Evolutionary conservation across 2,329 filamentous ascomycete species (phyloP).

Genomic region (Fusarium buharicum): DNA sequence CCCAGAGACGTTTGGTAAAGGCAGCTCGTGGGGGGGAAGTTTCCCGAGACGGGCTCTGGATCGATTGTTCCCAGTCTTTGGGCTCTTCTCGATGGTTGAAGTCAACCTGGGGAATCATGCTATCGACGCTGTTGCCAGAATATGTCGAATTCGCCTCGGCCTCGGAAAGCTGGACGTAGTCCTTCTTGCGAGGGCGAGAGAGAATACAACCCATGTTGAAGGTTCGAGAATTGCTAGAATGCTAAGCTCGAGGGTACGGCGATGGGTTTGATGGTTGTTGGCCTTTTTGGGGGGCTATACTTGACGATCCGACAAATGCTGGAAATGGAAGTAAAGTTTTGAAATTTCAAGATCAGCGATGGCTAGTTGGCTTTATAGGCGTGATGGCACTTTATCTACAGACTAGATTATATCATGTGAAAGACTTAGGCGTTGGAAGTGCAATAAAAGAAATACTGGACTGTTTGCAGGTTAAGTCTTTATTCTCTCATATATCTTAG

Average conservation of each 20-base stretch:
- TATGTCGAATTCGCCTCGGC: background rate
- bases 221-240: background rate
- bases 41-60: background rate
- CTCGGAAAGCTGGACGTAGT: background rate
- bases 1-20: background rate
- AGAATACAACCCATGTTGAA: slow-evolving; percentile 6
- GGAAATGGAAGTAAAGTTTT: background rate
- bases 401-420: background rate
- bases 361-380: background rate
- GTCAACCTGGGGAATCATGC: background rate
- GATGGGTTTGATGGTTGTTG: background rate
- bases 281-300: too few species aligned
- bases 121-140: background rate
- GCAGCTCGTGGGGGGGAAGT: background rate
- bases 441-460: background rate
- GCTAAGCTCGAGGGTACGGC: too few species aligned
- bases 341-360: background rate
- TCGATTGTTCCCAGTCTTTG: too few species aligned
- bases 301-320: background rate
- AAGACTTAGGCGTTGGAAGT: too few species aligned
- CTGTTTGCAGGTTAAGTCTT: background rate
- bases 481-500: background rate
- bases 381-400: background rate
- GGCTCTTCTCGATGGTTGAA: background rate
- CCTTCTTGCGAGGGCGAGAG: background rate